phyloP scores from a whole-genome alignment of 139 green algal genomes.

The Eudorina sp. region DNA sequence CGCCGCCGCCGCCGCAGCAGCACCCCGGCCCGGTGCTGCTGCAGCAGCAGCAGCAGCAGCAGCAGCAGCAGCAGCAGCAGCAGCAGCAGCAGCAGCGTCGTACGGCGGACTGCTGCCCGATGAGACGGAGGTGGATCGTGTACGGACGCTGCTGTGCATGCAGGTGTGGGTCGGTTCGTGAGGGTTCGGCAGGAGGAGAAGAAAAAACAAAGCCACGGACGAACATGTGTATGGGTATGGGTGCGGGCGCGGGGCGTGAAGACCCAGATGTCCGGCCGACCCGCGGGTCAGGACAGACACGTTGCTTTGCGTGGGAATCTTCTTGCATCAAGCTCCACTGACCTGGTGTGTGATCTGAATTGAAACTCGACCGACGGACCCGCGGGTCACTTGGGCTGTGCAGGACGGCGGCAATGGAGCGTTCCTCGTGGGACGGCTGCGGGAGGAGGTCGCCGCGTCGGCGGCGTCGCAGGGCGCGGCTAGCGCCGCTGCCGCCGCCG shows the following conservation, averaged over 20 bases:
- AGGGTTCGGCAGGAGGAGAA: not conserved
- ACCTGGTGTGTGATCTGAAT: no score
- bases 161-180: not conserved
- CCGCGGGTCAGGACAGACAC: no score
- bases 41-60: not conserved
- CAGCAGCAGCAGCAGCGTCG: not conserved
- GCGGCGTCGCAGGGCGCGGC: not conserved
- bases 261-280: no score
- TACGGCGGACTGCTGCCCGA: not conserved
- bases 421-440: conserved; percentile 52
- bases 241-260: no score
- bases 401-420: conserved; percentile 58
- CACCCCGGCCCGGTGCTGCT: not conserved
- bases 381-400: not conserved
- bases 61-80: not conserved
- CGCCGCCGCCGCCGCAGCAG: not conserved
- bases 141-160: conserved; percentile 30
- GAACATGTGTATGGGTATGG: no score
- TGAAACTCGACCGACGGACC: not conserved
- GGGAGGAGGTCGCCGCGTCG: conserved; percentile 36
- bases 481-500: not conserved
- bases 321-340: no score
- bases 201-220: not conserved
- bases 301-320: no score
- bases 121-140: conserved; percentile 6